Evolutionary conservation across 176 grass and related monocot species (phyloP).

Genomic region (Tillandsia leiboldiana): DNA sequence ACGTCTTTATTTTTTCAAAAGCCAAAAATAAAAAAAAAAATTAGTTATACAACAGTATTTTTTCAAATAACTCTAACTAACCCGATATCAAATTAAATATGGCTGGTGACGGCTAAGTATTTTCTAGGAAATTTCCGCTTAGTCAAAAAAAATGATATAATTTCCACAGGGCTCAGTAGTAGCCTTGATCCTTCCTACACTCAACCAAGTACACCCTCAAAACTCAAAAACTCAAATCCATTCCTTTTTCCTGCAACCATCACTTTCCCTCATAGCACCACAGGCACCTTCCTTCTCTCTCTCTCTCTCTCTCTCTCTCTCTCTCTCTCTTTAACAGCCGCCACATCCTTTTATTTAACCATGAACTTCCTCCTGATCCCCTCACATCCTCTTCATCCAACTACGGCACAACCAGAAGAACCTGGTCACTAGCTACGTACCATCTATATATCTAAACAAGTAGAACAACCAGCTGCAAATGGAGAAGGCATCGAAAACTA

Average conservation of each 20-base stretch:
- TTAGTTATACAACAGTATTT: too few species aligned
- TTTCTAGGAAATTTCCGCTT: constrained; percentile 4
- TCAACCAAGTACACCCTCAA: not conserved
- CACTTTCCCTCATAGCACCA: not conserved
- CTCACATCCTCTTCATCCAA: not conserved
- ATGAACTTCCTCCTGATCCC: not conserved
- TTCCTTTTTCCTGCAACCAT: not conserved
- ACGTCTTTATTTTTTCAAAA: too few species aligned
- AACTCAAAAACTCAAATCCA: too few species aligned
- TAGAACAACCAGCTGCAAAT: not conserved
- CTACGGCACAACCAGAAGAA: not conserved
- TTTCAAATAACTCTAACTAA: too few species aligned
- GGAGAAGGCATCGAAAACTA: not conserved
- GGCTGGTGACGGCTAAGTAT: not conserved
- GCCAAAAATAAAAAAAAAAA: too few species aligned
- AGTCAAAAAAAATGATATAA: not conserved
- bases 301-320: not conserved
- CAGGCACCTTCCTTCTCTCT: not conserved
- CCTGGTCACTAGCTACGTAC: not conserved
- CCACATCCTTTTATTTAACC: not conserved
- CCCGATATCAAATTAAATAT: too few species aligned
- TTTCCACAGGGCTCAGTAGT: not conserved
- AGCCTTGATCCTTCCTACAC: not conserved
- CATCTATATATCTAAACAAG: not conserved
- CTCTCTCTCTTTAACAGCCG: not conserved